Evolutionary conservation across 2,329 filamentous ascomycete genomes (phyloP).

Genomic region (Fusarium sp.): DNA sequence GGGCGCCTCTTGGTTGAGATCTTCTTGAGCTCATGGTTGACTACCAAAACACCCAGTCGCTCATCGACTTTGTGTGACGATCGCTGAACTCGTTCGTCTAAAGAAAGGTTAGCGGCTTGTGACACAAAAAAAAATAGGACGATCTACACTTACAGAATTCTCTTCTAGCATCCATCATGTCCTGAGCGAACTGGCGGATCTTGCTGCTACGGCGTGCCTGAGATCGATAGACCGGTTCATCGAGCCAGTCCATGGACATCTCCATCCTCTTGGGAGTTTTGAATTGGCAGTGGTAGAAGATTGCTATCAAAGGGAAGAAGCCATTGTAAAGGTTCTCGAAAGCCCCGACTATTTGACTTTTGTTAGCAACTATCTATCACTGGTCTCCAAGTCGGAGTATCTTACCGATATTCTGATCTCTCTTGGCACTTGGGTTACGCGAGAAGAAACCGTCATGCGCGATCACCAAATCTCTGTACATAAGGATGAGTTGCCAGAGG

Average conservation of each 20-base stretch:
- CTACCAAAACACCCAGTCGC: slow-evolving; percentile 55
- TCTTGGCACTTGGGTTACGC: slow-evolving; percentile 41
- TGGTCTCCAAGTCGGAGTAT: background rate
- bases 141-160: slow-evolving; percentile 55
- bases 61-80: slow-evolving; percentile 54
- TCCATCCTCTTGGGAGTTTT: slow-evolving; percentile 60
- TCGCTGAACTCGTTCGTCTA: slow-evolving; percentile 54
- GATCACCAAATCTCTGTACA: slow-evolving; percentile 62
- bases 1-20: slow-evolving; percentile 54
- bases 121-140: background rate
- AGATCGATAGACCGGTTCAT: slow-evolving; percentile 49
- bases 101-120: slow-evolving; percentile 36
- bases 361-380: slow-evolving; percentile 23
- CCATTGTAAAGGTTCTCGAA: slow-evolving; percentile 53
- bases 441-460: slow-evolving; percentile 52
- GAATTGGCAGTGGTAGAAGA: slow-evolving; percentile 61
- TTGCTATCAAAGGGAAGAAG: slow-evolving; percentile 58
- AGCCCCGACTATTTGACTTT: slow-evolving; percentile 27
- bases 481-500: slow-evolving; percentile 66
- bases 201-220: slow-evolving; percentile 48
- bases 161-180: slow-evolving; percentile 55
- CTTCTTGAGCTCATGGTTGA: slow-evolving; percentile 60
- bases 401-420: slow-evolving; percentile 48
- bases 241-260: slow-evolving; percentile 58
- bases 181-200: slow-evolving; percentile 50